Evolutionary conservation across 768 basidiomycete species (phyloP), one percentile per base, ranked within the genome.

Genomic region (Kwoniella dejecticola): DNA sequence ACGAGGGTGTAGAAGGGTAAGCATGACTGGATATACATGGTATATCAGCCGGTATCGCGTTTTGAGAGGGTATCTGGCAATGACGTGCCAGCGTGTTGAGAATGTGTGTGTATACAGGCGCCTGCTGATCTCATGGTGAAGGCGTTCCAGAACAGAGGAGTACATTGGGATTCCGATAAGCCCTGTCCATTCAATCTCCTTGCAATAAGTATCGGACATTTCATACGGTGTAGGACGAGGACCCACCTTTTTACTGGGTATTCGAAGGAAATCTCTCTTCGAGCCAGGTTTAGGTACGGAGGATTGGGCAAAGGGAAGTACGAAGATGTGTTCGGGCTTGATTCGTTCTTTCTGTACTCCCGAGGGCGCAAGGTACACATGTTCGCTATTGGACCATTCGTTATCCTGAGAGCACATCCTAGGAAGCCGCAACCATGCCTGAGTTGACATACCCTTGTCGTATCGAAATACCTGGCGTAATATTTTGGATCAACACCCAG

Each of bases 301-400:
- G 1, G 82, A 76, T 73, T 88, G 87, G 0, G 88, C 88, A 71
- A 85, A 92, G 0, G 90, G 88, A 26, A 93, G 82, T 5, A 93
- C 91, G 66, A 93, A 94, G 50, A 94, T 91, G 77, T 94, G 87
- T n/a, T 80, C 81, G 0, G 90, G 86, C 64, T 84, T 80, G 65
- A 93, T 93, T 13, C 90, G 85, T 67, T 93, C 91, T 71, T 94
- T 94, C 76, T 94, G 91, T 1, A 93, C 91, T 2, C 90, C 90
- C 0, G 89, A 91, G 0, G 91, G 90, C 6, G 90, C 89, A 67
- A 92, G 88, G 80, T 85, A 92, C 19, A 91, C 89, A 63, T 86
- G 87, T 61, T 90, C 85, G 13, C 88, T 88, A 67, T 19, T 45
- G 33, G 36, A 12, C 41, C 6, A n/a, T n/a, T 42, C 8, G 11